Base-by-base conservation (phyloP, 73 alveolate species). In the Paramecium pentaurelia region DNA sequence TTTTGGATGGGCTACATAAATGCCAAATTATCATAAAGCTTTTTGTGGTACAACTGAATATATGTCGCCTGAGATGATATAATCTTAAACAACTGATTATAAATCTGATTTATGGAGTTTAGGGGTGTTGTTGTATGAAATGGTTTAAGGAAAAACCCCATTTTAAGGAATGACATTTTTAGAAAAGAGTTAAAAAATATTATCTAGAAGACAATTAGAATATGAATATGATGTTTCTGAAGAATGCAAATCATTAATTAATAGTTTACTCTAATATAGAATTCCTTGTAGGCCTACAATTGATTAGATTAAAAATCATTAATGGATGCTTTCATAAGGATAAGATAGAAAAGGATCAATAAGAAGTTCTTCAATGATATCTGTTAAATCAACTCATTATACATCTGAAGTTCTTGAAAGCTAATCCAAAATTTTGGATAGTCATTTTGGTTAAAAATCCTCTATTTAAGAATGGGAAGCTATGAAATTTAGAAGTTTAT, bases 1-100 rank as follows among this genome's bases (percentile, higher is more conserved):
- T 85, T 97, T 96, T 86, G 99, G 99, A 20, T 96, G 97, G 96
- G 95, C 98, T 10, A 93, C 92, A 11, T 34, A 93, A 77, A 59
- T 77, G 71, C 96, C 93, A 34, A 92, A 86, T 58, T 77, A 94
- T 51, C 38, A 99, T 11, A 94, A 59, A 80, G 97, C 99, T 8
- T 95, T 97, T 47, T 97, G 99, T 88, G 94, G 94, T 42, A 89
- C 94, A 25, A 58, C 92, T 34, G 84, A 58, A 34, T 89, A 89
- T 83, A 89, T 89, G 94, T 32, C 88, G 3, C 94, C 94, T 22
- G 84, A 89, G 45, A 42, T 28, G 58, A 45, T 80, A 25, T 22
- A 25, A 25, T 47, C 34, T 3, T 20, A 49, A 20, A 49, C 30
- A 18, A 47, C 71, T 44, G 58, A 32, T 80, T 44, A 80, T 14